Conservation (phyloP, 1,284 basidiomycete species). For the Tylopilus sp. region DNA sequence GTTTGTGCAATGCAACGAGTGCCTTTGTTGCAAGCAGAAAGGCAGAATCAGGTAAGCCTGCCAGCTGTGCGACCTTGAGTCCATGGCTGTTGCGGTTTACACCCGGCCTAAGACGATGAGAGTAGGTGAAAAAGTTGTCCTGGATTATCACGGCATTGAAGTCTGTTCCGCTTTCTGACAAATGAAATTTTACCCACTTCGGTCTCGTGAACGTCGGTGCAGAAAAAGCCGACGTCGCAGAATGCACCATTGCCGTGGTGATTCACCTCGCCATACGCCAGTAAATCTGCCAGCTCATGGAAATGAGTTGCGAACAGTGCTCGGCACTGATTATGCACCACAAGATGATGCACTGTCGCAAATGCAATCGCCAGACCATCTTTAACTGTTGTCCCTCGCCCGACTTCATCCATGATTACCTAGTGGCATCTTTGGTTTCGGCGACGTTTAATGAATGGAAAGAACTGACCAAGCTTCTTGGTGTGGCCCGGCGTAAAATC, state of each 20-base stretch:
- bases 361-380: constrained; percentile 94
- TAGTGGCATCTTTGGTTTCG: constrained; percentile 29
- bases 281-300: constrained; percentile 86
- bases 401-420: constrained; percentile 98
- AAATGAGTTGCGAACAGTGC: constrained; percentile 96
- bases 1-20: constrained; percentile 39
- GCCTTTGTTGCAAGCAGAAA: constrained; percentile 55
- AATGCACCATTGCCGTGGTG: constrained; percentile 46
- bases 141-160: constrained; percentile 24
- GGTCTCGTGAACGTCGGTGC: constrained; percentile 78
- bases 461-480: constrained; percentile 65
- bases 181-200: constrained; percentile 43
- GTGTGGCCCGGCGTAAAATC: constrained; percentile 77
- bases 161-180: neutral
- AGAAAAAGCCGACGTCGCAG: constrained; percentile 73
- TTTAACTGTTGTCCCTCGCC: constrained; percentile 87
- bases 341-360: constrained; percentile 80
- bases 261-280: constrained; percentile 49
- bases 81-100: constrained; percentile 92
- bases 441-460: neutral
- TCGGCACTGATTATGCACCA: constrained; percentile 70
- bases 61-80: constrained; percentile 83
- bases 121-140: constrained; percentile 77
- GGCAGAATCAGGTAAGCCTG: constrained; percentile 72
- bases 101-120: constrained; percentile 75